A percentile compares a stretch with the other conserved stretches of the same genome.
These are phyloP conservation scores for Vickermania ingenoplastis DNA, from an alignment of 208 protist genomes.

Conservation along the genomic window DNA sequence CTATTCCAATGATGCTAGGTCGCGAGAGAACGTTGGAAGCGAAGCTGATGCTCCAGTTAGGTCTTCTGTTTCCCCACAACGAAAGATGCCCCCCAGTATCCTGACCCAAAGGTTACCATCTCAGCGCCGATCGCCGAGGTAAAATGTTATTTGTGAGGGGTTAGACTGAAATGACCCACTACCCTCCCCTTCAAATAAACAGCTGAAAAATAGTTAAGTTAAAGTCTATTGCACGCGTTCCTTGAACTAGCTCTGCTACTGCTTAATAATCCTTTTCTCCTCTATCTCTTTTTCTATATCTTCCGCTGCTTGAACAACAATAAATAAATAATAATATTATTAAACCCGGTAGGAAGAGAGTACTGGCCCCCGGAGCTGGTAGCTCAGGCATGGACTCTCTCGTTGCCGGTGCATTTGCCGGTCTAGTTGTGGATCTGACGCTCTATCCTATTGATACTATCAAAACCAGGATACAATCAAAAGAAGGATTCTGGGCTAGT, in stretches of 20 bases:
- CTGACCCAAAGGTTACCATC: not conserved
- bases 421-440: constrained; percentile 78
- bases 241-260: too few relatives aligned
- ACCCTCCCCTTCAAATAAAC: too few relatives aligned
- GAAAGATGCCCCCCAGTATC: not conserved
- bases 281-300: constrained; percentile 6
- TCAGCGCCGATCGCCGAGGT: not conserved
- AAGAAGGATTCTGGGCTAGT: constrained; percentile 58
- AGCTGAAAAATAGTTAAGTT: too few relatives aligned
- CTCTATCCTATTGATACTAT: constrained; percentile 91
- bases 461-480: constrained; percentile 87
- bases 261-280: too few relatives aligned
- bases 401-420: constrained; percentile 72
- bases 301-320: constrained; percentile 5
- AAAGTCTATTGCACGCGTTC: too few relatives aligned
- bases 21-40: not conserved
- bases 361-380: too few relatives aligned
- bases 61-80: not conserved
- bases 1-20: not conserved
- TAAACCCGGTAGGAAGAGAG: too few relatives aligned
- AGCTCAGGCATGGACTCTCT: constrained; percentile 80
- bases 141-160: too few relatives aligned
- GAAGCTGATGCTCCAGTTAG: not conserved
- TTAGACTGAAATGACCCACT: too few relatives aligned
- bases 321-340: not conserved